These are phyloP conservation scores for Talaromyces amestolkiae DNA, from an alignment of 2,329 filamentous ascomycete genomes.

Conservation along the genomic window DNA sequence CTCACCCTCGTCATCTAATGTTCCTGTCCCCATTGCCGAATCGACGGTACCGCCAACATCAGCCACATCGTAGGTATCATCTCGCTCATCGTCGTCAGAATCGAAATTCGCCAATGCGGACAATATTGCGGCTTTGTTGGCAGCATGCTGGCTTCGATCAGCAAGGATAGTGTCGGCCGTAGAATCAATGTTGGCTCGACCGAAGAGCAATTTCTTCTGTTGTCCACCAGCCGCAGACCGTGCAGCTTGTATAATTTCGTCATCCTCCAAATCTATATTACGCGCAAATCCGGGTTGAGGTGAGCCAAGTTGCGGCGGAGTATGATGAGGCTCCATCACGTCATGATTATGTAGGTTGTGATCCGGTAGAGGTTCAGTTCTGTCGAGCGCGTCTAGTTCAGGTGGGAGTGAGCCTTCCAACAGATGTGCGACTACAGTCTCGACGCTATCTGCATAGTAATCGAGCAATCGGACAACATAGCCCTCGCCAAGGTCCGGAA, in stretches of 20 bases:
- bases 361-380: constrained; percentile 53
- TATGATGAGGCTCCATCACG: constrained; percentile 54
- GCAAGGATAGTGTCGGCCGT: constrained; percentile 71
- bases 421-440: constrained; percentile 76
- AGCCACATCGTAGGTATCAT: constrained; percentile 91
- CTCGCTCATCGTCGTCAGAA: constrained; percentile 90
- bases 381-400: constrained; percentile 64
- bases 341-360: constrained; percentile 46
- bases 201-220: constrained; percentile 65
- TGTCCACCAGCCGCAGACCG: constrained; percentile 51
- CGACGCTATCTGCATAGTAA: constrained; percentile 72
- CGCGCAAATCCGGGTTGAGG: constrained; percentile 44
- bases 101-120: constrained; percentile 87
- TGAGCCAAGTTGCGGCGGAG: constrained; percentile 27
- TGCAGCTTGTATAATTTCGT: constrained; percentile 71
- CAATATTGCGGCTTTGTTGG: constrained; percentile 80
- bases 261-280: constrained; percentile 75
- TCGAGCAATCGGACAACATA: constrained; percentile 79
- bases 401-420: constrained; percentile 73
- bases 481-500: constrained; percentile 78
- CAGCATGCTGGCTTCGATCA: constrained; percentile 59
- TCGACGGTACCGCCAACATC: constrained; percentile 91
- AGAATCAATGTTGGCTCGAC: constrained; percentile 60
- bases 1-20: constrained; percentile 51
- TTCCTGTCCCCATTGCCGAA: constrained; percentile 40